A percentile compares a stretch with the other conserved stretches of the same genome.
These are phyloP conservation scores for Skeletonema potamos DNA, from an alignment of 108 stramenopile species.

Conservation along the genomic window DNA sequence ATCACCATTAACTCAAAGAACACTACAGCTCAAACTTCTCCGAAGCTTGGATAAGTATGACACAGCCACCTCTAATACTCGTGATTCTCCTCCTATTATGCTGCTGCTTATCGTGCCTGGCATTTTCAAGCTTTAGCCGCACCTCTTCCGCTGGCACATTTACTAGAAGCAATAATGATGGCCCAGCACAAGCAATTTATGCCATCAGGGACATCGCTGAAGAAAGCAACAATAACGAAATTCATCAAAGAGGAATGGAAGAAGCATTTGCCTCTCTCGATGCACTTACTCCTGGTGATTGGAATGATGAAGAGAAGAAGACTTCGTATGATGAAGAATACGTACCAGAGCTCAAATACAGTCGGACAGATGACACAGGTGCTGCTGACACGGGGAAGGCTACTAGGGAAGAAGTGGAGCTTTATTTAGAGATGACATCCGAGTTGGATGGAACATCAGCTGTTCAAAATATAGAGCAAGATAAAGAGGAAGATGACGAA, in stretches of 20 bases:
- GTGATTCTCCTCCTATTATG: neutral
- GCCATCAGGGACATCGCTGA: neutral
- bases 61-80: neutral
- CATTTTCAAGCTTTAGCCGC: neutral
- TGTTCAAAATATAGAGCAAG: neutral
- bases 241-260: constrained; percentile 29
- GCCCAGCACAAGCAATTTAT: neutral
- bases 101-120: neutral
- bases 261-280: constrained; percentile 29
- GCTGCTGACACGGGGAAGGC: constrained; percentile 23
- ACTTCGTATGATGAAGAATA: neutral
- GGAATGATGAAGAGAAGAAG: neutral
- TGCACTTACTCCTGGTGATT: constrained; percentile 1
- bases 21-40: too few relatives aligned
- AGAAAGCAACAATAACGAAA: constrained; percentile 2
- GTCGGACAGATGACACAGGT: constrained; percentile 40
- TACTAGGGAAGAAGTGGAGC: constrained; percentile 24
- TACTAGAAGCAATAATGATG: neutral
- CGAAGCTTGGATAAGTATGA: too few relatives aligned
- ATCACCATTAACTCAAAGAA: too few relatives aligned
- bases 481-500: neutral
- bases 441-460: constrained; percentile 20
- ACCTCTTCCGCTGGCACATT: neutral
- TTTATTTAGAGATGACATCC: constrained; percentile 29
- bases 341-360: constrained; percentile 1